A percentile compares a stretch with the other conserved stretches of the same genome.
These are phyloP conservation scores for Ophiorrhiza pumila DNA, from an alignment of 257 asterid species.

Conservation along the genomic window DNA sequence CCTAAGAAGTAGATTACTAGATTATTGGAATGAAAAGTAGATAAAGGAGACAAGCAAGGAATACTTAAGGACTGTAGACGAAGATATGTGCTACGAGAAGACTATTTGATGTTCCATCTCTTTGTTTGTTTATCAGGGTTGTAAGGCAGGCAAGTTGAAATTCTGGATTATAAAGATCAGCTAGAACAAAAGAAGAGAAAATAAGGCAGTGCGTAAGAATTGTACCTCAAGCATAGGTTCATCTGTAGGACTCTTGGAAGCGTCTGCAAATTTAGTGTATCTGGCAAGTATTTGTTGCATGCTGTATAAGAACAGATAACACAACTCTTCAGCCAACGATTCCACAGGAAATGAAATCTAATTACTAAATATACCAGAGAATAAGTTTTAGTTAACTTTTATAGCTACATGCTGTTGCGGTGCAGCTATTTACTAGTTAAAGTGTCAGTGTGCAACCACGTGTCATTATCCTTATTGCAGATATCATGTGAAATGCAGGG, in stretches of 20 bases:
- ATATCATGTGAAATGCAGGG: not conserved
- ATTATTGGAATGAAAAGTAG: not conserved
- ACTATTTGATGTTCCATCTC: not conserved
- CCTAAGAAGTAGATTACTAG: no score
- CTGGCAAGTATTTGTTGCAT: slow-evolving; percentile 51
- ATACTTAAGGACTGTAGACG: no score
- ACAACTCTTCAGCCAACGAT: not conserved
- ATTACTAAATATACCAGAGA: not conserved
- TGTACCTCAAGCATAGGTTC: slow-evolving; percentile 48
- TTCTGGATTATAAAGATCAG: not conserved
- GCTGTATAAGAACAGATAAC: slow-evolving; percentile 39
- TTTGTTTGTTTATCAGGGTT: not conserved
- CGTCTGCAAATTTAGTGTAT: slow-evolving; percentile 38
- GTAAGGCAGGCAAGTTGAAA: not conserved
- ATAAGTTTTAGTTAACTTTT: not conserved
- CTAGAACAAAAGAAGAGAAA: not conserved
- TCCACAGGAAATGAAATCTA: not conserved
- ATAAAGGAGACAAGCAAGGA: not conserved
- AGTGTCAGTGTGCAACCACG: not conserved
- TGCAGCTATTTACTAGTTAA: not conserved
- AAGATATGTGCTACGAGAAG: not conserved
- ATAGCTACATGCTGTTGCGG: not conserved
- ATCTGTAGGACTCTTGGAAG: slow-evolving; percentile 28
- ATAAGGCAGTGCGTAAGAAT: not conserved
- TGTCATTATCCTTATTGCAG: not conserved